phyloP scores from a whole-genome alignment of 2,329 filamentous ascomycete species.

The Nemania sp. region DNA sequence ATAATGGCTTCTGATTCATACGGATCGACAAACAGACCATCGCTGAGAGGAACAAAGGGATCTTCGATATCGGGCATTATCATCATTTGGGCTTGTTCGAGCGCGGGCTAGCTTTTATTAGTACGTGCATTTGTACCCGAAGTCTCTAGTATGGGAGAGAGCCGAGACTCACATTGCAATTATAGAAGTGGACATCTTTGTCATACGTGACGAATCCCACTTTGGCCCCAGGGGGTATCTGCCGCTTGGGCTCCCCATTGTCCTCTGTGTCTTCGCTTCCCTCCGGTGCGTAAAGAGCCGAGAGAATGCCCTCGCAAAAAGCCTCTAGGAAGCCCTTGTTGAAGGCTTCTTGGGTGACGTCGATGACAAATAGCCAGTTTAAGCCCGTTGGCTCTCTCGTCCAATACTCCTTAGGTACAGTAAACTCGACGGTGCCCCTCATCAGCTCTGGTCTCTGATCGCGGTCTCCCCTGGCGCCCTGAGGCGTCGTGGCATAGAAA shows the following conservation, averaged over 20 bases:
- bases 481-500: conserved; percentile 86
- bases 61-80: conserved; percentile 98
- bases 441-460: conserved; percentile 87
- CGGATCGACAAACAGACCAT: conserved; percentile 93
- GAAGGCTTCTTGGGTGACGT: conserved; percentile 88
- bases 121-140: neutral
- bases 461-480: conserved; percentile 84
- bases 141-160: neutral
- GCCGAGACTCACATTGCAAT: conserved; percentile 69
- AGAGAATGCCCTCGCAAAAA: conserved; percentile 86
- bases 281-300: conserved; percentile 78
- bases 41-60: conserved; percentile 88
- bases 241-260: conserved; percentile 56
- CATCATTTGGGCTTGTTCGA: conserved; percentile 94
- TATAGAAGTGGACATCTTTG: conserved; percentile 97
- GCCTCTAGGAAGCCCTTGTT: conserved; percentile 90
- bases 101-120: conserved; percentile 57
- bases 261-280: conserved; percentile 57
- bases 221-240: conserved; percentile 78
- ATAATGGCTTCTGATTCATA: conserved; percentile 84
- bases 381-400: conserved; percentile 89
- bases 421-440: conserved; percentile 91
- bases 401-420: conserved; percentile 99
- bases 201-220: conserved; percentile 96
- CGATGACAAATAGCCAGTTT: conserved; percentile 88